A percentile compares a stretch with the other conserved stretches of the same genome.
phyloP scores from a whole-genome alignment of 768 basidiomycete species.

The Russula lepida region DNA sequence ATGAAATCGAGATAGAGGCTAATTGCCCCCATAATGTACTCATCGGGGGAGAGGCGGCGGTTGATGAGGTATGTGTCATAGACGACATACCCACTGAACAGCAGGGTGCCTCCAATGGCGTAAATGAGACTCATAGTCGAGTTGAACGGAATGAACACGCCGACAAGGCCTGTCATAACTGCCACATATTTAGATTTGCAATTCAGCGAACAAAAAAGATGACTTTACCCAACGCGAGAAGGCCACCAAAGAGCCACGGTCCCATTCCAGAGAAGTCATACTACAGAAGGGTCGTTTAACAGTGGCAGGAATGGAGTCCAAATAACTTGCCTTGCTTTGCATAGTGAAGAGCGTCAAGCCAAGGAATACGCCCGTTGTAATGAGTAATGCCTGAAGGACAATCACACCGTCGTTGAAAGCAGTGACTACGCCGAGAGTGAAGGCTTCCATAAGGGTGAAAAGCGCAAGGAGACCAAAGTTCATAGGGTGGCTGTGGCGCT shows the following conservation, averaged over 20 bases:
- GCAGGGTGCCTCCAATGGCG: slow-evolving; percentile 65
- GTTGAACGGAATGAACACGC: slow-evolving; percentile 80
- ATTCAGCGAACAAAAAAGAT: not conserved
- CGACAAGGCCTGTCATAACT: slow-evolving; percentile 79
- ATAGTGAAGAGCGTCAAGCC: slow-evolving; percentile 92
- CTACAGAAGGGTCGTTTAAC: slow-evolving; percentile 30
- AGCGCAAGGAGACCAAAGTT: slow-evolving; percentile 79
- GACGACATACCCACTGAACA: slow-evolving; percentile 87
- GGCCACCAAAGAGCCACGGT: slow-evolving; percentile 80
- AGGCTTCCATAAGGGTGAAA: slow-evolving; percentile 88
- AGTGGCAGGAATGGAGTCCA: not conserved
- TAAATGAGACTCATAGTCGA: slow-evolving; percentile 75
- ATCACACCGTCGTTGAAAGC: slow-evolving; percentile 65
- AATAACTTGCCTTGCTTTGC: slow-evolving; percentile 70
- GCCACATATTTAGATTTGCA: not conserved
- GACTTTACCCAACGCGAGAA: slow-evolving; percentile 65
- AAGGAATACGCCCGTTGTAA: slow-evolving; percentile 87
- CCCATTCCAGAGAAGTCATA: slow-evolving; percentile 94
- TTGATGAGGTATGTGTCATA: slow-evolving; percentile 91
- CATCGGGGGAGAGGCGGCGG: slow-evolving; percentile 82
- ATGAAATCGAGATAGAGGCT: slow-evolving; percentile 93
- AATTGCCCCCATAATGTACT: slow-evolving; percentile 85
- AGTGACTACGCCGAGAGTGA: slow-evolving; percentile 79
- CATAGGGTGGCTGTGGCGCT: slow-evolving; percentile 82
- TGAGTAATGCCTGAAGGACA: slow-evolving; percentile 84